Conservation (phyloP, 192 early-diverging fungal species). For the Umbelopsis ramanniana region DNA sequence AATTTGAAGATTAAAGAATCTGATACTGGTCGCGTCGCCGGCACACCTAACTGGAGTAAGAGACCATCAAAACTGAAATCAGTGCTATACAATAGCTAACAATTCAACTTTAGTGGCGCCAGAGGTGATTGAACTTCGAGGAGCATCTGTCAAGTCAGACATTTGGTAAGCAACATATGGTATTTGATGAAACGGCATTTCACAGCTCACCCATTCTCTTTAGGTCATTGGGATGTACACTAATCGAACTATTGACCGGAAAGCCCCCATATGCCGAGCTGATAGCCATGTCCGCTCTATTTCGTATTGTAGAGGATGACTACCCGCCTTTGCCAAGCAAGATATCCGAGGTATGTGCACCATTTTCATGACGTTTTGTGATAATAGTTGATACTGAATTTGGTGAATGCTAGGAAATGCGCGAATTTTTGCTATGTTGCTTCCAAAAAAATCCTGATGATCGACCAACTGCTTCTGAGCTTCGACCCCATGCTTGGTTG, state of each 20-base stretch:
- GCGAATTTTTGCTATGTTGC: slow-evolving; percentile 82
- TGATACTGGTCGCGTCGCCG: slow-evolving; percentile 71
- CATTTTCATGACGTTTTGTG: not conserved
- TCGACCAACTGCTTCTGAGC: slow-evolving; percentile 72
- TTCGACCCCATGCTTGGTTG: slow-evolving; percentile 84
- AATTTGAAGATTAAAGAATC: slow-evolving; percentile 78
- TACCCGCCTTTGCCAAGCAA: slow-evolving; percentile 83
- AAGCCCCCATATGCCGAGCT: slow-evolving; percentile 88
- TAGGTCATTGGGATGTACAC: slow-evolving; percentile 89
- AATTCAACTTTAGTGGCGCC: slow-evolving; percentile 65
- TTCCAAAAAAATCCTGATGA: slow-evolving; percentile 81
- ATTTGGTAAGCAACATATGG: slow-evolving; percentile 68
- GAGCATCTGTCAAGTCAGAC: slow-evolving; percentile 87
- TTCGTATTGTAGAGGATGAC: slow-evolving; percentile 93
- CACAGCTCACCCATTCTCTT: not conserved
- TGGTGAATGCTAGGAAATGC: slow-evolving; percentile 52
- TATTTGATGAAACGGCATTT: not conserved
- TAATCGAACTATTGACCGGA: slow-evolving; percentile 92
- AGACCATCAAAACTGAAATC: not conserved
- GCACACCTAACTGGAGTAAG: slow-evolving; percentile 84
- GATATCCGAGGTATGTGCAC: slow-evolving; percentile 61
- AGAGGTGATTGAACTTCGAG: slow-evolving; percentile 90
- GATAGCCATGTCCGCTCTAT: slow-evolving; percentile 89
- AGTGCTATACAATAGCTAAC: not conserved
- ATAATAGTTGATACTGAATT: too few relatives aligned